These are phyloP conservation scores for Chrysochromulina parva DNA, from an alignment of 78 protist species.

Conservation along the genomic window DNA sequence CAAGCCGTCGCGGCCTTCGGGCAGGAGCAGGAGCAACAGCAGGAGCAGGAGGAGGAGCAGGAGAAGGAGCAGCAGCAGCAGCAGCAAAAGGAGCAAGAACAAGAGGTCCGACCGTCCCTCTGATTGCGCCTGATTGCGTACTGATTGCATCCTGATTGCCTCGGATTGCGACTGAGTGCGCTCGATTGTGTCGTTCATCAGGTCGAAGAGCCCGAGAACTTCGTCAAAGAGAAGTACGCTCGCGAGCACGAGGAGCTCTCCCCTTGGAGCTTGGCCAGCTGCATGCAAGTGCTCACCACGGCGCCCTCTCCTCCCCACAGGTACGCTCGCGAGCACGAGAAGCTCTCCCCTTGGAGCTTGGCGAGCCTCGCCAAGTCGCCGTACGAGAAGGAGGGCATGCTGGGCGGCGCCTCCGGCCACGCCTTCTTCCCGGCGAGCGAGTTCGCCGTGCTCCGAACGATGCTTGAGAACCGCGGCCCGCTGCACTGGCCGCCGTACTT, in stretches of 20 bases:
- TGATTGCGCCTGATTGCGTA: no score
- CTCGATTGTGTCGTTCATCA: background rate
- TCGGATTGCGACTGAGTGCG: no score
- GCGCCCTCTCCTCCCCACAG: no score
- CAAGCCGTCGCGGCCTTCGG: no score
- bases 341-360: background rate
- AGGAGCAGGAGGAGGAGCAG: slow-evolving; percentile 4
- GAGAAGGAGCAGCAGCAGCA: slow-evolving; percentile 12
- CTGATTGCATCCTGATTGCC: no score
- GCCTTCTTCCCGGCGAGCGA: slow-evolving; percentile 30
- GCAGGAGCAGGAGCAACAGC: slow-evolving; percentile 28
- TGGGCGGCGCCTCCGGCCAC: background rate
- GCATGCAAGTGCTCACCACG: no score
- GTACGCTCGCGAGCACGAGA: slow-evolving; percentile 30
- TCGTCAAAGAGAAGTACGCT: slow-evolving; percentile 54
- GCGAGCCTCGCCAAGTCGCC: background rate
- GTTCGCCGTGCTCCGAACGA: slow-evolving; percentile 11
- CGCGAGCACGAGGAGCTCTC: background rate
- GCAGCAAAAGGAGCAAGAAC: slow-evolving; percentile 29
- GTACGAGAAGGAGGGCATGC: background rate
- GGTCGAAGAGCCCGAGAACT: slow-evolving; percentile 44
- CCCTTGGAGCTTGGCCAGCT: background rate
- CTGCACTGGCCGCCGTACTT: slow-evolving; percentile 29
- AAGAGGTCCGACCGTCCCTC: background rate
- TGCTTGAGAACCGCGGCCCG: background rate